These are phyloP conservation scores for Bertia moriformis DNA, from an alignment of 2,329 filamentous ascomycete genomes.

Conservation along the genomic window DNA sequence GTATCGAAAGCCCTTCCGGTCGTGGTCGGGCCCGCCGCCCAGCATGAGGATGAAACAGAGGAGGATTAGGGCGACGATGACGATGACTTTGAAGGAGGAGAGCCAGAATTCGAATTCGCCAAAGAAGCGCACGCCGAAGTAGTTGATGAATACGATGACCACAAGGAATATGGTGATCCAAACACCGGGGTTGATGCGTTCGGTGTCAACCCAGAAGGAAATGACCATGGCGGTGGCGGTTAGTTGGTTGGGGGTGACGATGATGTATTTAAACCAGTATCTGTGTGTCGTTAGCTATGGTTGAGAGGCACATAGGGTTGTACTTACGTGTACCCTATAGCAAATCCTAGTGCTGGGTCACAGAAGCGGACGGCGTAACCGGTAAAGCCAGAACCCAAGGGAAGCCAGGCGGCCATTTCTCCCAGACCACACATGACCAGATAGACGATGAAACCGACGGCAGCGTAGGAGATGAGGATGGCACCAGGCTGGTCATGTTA, in stretches of 20 bases:
- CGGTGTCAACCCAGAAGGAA: slow-evolving; percentile 56
- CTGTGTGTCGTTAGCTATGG: slow-evolving; percentile 11
- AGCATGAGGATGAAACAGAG: slow-evolving; percentile 47
- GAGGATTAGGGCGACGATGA: slow-evolving; percentile 52
- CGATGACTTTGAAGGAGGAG: slow-evolving; percentile 52
- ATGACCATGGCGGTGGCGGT: slow-evolving; percentile 70
- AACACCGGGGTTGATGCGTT: slow-evolving; percentile 60
- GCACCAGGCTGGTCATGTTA: slow-evolving; percentile 36
- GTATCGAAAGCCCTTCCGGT: slow-evolving; percentile 51
- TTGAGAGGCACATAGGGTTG: not conserved
- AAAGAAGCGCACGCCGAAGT: slow-evolving; percentile 55
- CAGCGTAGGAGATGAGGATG: slow-evolving; percentile 56
- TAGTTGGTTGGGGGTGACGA: slow-evolving; percentile 71
- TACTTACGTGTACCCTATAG: slow-evolving; percentile 56
- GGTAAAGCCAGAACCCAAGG: slow-evolving; percentile 65
- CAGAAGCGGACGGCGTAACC: slow-evolving; percentile 69
- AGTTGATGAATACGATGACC: slow-evolving; percentile 50
- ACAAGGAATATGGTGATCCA: slow-evolving; percentile 63
- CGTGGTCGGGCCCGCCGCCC: slow-evolving; percentile 49
- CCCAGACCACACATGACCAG: slow-evolving; percentile 70
- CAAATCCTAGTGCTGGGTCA: slow-evolving; percentile 68
- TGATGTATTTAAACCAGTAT: slow-evolving; percentile 68
- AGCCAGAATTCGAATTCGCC: slow-evolving; percentile 52
- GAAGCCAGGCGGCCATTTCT: slow-evolving; percentile 75
- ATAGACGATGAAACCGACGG: slow-evolving; percentile 61